Evolutionary conservation across 2,329 filamentous ascomycete species (phyloP).

Genomic region (Aspergillus sp.): DNA sequence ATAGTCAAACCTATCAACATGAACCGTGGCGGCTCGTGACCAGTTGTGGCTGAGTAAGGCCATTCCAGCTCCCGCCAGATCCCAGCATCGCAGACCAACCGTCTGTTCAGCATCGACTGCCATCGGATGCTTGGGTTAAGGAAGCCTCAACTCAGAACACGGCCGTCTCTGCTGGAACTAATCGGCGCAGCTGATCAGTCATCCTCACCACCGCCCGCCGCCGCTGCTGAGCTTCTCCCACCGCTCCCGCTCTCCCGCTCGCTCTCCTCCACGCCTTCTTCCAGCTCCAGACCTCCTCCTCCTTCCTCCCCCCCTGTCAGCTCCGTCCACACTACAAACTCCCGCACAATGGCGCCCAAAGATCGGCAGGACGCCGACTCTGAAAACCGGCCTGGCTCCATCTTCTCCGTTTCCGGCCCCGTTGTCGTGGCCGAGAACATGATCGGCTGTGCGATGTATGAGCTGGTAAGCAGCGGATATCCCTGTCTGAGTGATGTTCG

Average conservation of each 20-base stretch:
- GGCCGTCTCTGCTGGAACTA: constrained; percentile 55
- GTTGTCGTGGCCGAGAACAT: constrained; percentile 97
- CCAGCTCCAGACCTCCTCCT: constrained; percentile 8
- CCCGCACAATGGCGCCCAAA: constrained; percentile 32
- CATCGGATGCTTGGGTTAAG: constrained; percentile 47
- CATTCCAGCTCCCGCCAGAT: too few relatives aligned
- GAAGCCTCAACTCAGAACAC: constrained; percentile 48
- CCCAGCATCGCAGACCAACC: too few relatives aligned
- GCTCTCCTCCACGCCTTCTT: constrained; percentile 22
- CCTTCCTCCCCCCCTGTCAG: constrained; percentile 13
- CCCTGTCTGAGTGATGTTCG: constrained; percentile 6
- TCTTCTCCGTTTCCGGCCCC: constrained; percentile 70
- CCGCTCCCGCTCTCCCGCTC: constrained; percentile 38
- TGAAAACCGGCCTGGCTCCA: constrained; percentile 51
- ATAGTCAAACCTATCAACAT: too few relatives aligned
- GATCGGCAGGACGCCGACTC: constrained; percentile 36
- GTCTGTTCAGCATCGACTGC: background rate
- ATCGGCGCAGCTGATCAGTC: constrained; percentile 27
- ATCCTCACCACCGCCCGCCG: constrained; percentile 26
- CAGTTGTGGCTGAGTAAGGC: too few relatives aligned
- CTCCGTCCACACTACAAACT: constrained; percentile 15
- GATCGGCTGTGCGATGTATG: constrained; percentile 99
- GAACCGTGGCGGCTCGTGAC: too few relatives aligned
- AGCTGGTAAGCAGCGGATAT: constrained; percentile 57
- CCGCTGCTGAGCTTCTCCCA: constrained; percentile 35